These are phyloP conservation scores for Metschnikowia corniflorae DNA, from an alignment of 805 yeast species.

Conservation along the genomic window DNA sequence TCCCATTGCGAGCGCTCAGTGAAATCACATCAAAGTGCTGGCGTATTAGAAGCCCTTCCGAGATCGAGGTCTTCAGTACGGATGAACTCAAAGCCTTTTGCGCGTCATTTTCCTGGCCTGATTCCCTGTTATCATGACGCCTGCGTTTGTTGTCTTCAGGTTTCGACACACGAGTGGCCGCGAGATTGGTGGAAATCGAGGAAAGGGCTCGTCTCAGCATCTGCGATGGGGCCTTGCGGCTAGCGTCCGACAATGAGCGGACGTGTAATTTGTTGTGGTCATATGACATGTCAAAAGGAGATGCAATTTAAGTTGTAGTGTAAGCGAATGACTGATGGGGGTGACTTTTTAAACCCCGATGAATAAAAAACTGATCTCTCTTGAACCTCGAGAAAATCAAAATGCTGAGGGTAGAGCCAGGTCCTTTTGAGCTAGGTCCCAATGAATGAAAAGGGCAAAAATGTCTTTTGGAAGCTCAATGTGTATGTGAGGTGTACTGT, in stretches of 20 bases:
- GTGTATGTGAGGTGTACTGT: too few species aligned
- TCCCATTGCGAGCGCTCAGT: conserved; percentile 8
- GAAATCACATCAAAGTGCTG: conserved; percentile 16
- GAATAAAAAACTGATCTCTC: too few species aligned
- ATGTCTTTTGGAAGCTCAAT: too few species aligned
- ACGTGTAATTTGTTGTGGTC: conserved; percentile 9
- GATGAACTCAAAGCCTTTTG: conserved; percentile 7
- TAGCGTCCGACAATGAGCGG: conserved; percentile 16
- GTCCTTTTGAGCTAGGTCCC: too few species aligned
- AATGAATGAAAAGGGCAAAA: too few species aligned
- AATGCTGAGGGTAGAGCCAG: too few species aligned
- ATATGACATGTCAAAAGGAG: too few species aligned
- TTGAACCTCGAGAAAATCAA: too few species aligned
- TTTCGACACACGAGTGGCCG: conserved; percentile 17
- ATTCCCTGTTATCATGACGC: conserved; percentile 16
- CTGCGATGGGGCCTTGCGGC: conserved; percentile 12
- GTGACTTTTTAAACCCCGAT: too few species aligned
- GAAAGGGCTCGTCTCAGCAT: conserved; percentile 16
- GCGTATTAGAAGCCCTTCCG: conserved; percentile 18
- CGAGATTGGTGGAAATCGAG: conserved; percentile 17
- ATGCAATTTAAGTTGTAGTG: too few species aligned
- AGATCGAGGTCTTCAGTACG: conserved; percentile 9
- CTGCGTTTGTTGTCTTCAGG: conserved; percentile 18
- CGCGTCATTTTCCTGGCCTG: conserved; percentile 17
- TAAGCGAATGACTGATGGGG: background rate